Base-by-base conservation (phyloP, 2,329 filamentous ascomycete genomes). In the Stachybotrys echinatus region DNA sequence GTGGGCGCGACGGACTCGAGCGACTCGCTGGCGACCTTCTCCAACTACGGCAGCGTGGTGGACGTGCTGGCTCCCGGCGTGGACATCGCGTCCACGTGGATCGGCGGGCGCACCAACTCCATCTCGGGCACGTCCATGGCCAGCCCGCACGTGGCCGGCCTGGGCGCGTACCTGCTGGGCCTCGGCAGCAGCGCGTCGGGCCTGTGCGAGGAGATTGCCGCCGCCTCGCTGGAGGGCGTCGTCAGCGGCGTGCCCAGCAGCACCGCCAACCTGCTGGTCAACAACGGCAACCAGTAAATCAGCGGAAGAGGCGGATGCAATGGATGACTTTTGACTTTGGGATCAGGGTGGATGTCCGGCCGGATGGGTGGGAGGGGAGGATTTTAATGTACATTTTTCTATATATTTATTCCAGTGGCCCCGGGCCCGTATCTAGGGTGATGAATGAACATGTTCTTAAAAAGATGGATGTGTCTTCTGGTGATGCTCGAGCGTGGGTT, bases 61-160 rank as follows among this genome's bases (percentile, higher is more conserved):
- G 76, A 81, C 52, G 65, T 81, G 55, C 75, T 76, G 38, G 78
- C 76, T 3, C 76, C 77, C 3, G 78, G 78, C 18, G 65, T 65
- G 12, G 58, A 61, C 49, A 68, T 81, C 47, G 59, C 74, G 5
- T 77, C 72, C 52, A 67, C 80, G 12, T 80, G 73, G 74, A 72
- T 68, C 48, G 69, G 71, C 22, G 61, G 66, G 55, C 69, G 54
- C 47, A 68, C 65, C 20, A 60, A 60, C 45, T 55, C 71, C 64
- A 50, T 79, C 68, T 67, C 72, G 5, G 73, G 73, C 42, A 76
- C 73, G 3, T 74, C 71, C 14, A 73, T 73, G 71, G 67, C 72
- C 4, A 60, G 67, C 14, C 72, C 73, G 14, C 71, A 74, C 47
- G 60, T 75, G 48, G 61, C 67, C 3, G 73, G 73, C 6, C 63